Evolutionary conservation across 2,329 filamentous ascomycete genomes (phyloP).

Genomic region (Camptophora hylomeconis): DNA sequence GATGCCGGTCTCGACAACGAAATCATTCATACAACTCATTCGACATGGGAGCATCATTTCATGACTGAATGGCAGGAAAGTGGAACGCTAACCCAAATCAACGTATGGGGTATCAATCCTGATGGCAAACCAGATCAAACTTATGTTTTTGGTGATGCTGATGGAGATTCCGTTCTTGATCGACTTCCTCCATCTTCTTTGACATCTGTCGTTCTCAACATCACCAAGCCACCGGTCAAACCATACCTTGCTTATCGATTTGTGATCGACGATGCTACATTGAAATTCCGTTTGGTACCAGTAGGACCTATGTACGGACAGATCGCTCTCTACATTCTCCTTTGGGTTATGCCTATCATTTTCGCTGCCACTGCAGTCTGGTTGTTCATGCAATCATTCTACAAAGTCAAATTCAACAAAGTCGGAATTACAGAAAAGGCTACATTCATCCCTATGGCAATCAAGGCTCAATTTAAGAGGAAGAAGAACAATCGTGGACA

Average conservation of each 20-base stretch:
- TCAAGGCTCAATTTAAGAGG: constrained; percentile 25
- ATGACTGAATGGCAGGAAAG: constrained; percentile 42
- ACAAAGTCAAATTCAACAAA: constrained; percentile 51
- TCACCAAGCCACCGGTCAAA: constrained; percentile 40
- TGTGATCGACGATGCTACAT: constrained; percentile 40
- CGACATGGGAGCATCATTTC: constrained; percentile 46
- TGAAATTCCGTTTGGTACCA: constrained; percentile 40
- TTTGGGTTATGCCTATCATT: constrained; percentile 40
- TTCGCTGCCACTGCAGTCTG: constrained; percentile 39
- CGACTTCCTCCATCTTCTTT: constrained; percentile 48
- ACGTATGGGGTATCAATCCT: constrained; percentile 54
- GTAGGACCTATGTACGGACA: constrained; percentile 42
- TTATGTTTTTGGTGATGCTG: constrained; percentile 47
- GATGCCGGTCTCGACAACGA: constrained; percentile 45
- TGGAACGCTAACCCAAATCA: constrained; percentile 47
- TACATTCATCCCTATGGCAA: constrained; percentile 24
- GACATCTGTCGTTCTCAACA: constrained; percentile 43
- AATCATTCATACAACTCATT: constrained; percentile 37
- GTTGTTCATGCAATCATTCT: constrained; percentile 48
- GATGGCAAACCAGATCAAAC: constrained; percentile 49
- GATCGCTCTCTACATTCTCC: constrained; percentile 40
- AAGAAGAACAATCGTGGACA: no score
- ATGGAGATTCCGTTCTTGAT: constrained; percentile 47
- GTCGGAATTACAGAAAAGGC: constrained; percentile 41
- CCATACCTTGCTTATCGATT: constrained; percentile 45